Evolutionary conservation across 192 early-diverging fungal genomes (phyloP).

Genomic region (Coemansia sp.): DNA sequence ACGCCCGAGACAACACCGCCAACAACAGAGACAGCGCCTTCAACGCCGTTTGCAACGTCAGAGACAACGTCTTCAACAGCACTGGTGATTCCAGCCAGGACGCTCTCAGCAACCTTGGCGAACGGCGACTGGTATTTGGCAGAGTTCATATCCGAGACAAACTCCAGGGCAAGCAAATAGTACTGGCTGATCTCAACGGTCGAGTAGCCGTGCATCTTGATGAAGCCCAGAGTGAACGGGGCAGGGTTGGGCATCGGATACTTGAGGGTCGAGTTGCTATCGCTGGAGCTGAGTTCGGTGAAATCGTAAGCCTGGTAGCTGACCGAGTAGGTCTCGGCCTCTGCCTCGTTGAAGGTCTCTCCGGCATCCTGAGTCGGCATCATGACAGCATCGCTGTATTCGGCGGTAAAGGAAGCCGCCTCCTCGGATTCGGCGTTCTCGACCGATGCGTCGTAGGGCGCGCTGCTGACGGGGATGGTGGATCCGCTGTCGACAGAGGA

Average conservation of each 20-base stretch:
- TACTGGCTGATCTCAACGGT: conserved; percentile 33
- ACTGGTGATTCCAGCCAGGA: background rate
- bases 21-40: background rate
- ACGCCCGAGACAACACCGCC: background rate
- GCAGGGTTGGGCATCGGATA: conserved; percentile 52
- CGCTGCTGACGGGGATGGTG: conserved; percentile 11
- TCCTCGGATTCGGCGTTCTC: background rate
- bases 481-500: background rate
- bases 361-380: conserved; percentile 11
- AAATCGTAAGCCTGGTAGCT: conserved; percentile 12
- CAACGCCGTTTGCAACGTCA: background rate
- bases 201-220: conserved; percentile 48
- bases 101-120: conserved; percentile 26
- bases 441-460: background rate
- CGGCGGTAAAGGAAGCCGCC: background rate
- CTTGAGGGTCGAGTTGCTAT: conserved; percentile 19
- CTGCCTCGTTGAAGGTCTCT: conserved; percentile 5
- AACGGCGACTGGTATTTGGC: conserved; percentile 50
- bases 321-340: conserved; percentile 18
- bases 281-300: conserved; percentile 14
- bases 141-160: conserved; percentile 47
- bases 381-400: conserved; percentile 13
- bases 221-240: conserved; percentile 26
- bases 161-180: conserved; percentile 37
- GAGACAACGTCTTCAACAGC: background rate